Base-by-base conservation (phyloP, 208 protist species). In the Crithidia sp. region DNA sequence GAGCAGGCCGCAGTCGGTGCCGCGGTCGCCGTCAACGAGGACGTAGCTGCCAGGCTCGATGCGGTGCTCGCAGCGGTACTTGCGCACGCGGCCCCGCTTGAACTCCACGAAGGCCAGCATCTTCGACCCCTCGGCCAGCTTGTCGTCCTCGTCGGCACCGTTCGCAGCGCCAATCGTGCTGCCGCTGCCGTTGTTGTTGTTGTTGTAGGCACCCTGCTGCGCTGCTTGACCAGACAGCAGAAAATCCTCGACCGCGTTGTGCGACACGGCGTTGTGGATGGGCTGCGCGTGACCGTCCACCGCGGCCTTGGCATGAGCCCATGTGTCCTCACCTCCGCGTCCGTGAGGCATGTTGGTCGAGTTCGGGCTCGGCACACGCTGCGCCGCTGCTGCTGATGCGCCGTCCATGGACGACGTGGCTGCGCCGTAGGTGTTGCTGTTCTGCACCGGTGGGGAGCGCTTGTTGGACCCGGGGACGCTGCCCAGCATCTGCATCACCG, bases 21-120 rank as follows among this genome's bases (percentile, higher is more conserved):
- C 94, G 43, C 92, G 88, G 76, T 97, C 94, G 28, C 94, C 92
- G 28, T 96, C 91, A 43, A 97, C 92, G 47, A 97, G 72, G 17
- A 97, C 92, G 77, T 95, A 94, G 67, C 68, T 83, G 53, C 92
- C 92, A 4, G 90, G 90, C 53, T 81, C 74, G 61, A 91, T 85
- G 49, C 67, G 74, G 58, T 82, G 72, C 13, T 84, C 75, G 54
- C 83, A 90, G 52, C 77, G 81, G 71, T 93, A 93, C 85, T 93
- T 93, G 67, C 88, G 86, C 8, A 93, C 71, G 41, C 87, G 87
- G 53, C 80, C 70, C 19, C 91, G 86, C 81, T 95, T 95, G 79
- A 95, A 95, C 80, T 95, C 88, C 9, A 95, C 91, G 86, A 91
- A 92, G 41, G 91, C 91, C 47, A 93, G 80, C 67, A 88, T 83